These are phyloP conservation scores for Pichia exigua DNA, from an alignment of 805 yeast species.

Conservation along the genomic window DNA sequence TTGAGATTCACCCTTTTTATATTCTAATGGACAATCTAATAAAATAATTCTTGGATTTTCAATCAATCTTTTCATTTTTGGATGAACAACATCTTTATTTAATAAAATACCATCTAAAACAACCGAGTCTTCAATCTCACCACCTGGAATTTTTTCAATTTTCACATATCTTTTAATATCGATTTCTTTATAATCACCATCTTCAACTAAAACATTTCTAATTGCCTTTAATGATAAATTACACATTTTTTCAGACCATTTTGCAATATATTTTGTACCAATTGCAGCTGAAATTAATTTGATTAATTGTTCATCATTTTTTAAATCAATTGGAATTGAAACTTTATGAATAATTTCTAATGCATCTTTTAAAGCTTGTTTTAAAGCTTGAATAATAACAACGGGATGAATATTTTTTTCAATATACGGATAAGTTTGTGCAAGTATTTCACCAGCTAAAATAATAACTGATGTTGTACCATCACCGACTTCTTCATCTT, in stretches of 20 bases:
- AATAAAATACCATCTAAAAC: constrained; percentile 88
- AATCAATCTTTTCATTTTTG: constrained; percentile 88
- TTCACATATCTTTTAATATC: constrained; percentile 90
- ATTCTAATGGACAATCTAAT: constrained; percentile 94
- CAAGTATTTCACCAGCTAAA: constrained; percentile 92
- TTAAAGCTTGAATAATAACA: constrained; percentile 87
- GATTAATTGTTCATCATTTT: constrained; percentile 80
- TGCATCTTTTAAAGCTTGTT: constrained; percentile 86
- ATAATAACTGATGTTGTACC: constrained; percentile 97
- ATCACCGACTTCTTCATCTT: constrained; percentile 87
- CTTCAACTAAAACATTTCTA: constrained; percentile 64
- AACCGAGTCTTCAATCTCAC: constrained; percentile 82
- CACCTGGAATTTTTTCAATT: constrained; percentile 96
- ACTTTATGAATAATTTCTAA: constrained; percentile 78
- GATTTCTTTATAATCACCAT: constrained; percentile 63
- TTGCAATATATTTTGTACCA: constrained; percentile 89
- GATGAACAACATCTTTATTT: constrained; percentile 98
- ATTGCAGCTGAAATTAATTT: constrained; percentile 82
- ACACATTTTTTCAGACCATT: constrained; percentile 92
- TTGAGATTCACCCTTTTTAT: constrained; percentile 98
- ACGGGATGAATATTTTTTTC: constrained; percentile 97
- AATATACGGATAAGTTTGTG: constrained; percentile 89
- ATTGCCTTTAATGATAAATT: constrained; percentile 81
- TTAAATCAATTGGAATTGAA: constrained; percentile 74
- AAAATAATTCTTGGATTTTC: constrained; percentile 84